Base-by-base conservation (phyloP, 2,329 filamentous ascomycete genomes). In the Didymosphaeria variabile region DNA sequence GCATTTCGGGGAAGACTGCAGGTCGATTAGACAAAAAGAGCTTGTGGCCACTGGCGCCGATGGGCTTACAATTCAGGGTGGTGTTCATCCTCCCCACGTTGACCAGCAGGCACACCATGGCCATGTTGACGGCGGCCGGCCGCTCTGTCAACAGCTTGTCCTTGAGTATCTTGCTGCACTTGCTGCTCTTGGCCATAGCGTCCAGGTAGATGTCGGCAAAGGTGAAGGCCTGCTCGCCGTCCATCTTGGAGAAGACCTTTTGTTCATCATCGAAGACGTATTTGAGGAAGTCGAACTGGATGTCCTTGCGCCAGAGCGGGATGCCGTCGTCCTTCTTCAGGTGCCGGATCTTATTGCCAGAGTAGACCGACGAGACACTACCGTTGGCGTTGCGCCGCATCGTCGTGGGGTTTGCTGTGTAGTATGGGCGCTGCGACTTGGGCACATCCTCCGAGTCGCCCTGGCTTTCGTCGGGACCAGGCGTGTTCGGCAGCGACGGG, bases 1-100 rank as follows among this genome's bases (percentile, higher is more conserved):
- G 91, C 95, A 99, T 99, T 79, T 99, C 95, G 23, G 95, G 95
- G 77, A 99, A 99, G 84, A 99, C 95, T 97, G 76, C 44, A 29
- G 3, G 29, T 66, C 54, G 59, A 67, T 75, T 58, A 72, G 64
- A 29, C 26, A 45, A 46, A 17, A 38, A 9, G 36, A 7, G 38
- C 38, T 34, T 29, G 36, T 17, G 47, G 42, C 51, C 31, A 42
- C 47, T 53, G 31, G 13, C 60, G 32, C 32, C n/a, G 17, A 19
- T 42, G 50, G 9, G 79, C 88, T 75, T 83, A 97, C 94, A 98
- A 75, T 99, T 99, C 51, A 99, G 84, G 0, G 95, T 99, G 1
- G 95, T 99, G 79, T 99, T 99, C 95, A 99, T 99, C 65, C 95
- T 87, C 60, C 95, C 95, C 66, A 99, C 92, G 74, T 99, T 99